Evolutionary conservation across 306 rosid genomes (phyloP).

Genomic region (Cicer arietinum): DNA sequence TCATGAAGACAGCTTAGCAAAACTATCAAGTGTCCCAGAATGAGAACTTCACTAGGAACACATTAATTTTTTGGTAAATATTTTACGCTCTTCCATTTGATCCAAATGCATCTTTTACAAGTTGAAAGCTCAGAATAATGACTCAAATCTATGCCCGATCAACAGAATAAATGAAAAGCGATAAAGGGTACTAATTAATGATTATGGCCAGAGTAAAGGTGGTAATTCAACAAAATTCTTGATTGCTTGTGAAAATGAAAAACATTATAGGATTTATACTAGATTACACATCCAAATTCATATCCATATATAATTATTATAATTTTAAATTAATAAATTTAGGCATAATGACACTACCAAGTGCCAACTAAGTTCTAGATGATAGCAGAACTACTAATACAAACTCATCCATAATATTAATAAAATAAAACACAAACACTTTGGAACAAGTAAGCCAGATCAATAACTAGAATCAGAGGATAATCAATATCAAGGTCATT

Average conservation of each 20-base stretch:
- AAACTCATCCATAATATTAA: no score
- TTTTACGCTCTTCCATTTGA: conserved; percentile 44
- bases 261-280: conserved; percentile 5
- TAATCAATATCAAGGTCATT: conserved; percentile 60
- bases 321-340: background rate
- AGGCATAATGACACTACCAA: background rate
- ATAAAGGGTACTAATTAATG: conserved; percentile 51
- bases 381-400: background rate
- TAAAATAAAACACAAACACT: no score
- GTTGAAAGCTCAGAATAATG: conserved; percentile 64
- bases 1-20: conserved; percentile 43
- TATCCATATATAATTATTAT: background rate
- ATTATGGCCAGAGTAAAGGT: conserved; percentile 67
- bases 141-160: conserved; percentile 73
- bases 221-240: conserved; percentile 66
- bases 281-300: background rate
- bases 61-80: background rate
- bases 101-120: conserved; percentile 61
- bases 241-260: conserved; percentile 55
- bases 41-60: conserved; percentile 51
- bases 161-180: conserved; percentile 72
- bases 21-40: conserved; percentile 59
- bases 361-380: background rate
- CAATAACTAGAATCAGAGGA: conserved; percentile 71
- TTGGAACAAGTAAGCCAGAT: background rate